Evolutionary conservation across 2,329 filamentous ascomycete genomes (phyloP), one percentile per base, ranked within the genome.

Genomic region (Colletotrichum truncatum): DNA sequence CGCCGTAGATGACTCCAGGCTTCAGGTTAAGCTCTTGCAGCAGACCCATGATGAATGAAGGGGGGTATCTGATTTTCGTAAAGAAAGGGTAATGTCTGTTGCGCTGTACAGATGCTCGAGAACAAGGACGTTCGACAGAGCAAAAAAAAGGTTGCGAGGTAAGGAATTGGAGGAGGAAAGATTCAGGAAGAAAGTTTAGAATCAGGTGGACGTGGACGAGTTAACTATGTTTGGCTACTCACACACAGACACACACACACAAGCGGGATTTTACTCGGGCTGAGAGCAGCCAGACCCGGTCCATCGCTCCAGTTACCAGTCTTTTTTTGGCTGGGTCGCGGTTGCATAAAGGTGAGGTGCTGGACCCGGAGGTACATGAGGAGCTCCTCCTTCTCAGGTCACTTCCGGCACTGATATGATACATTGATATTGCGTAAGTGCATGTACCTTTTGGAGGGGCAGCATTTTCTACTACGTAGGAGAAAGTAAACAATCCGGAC

Each of bases 1-100:
- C 82, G 71, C 83, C 83, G 69, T 84, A 82, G 75, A 85, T 84
- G 77, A 85, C 83, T 70, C 83, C 83, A 67, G 82, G 73, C 80
- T 85, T 85, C 71, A 83, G 80, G 76, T 79, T 83, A 69, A 85
- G 77, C 69, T 82, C 80, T 70, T 72, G 68, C 64, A 73, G 69
- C 57, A 75, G 64, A 68, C 73, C 74, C 73, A 75, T 75, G 38
- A 46, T 74, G 70, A 52, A 59, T 59, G 61, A n/a, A n/a, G 63
- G 36, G 63, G 63, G 63, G 49, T 62, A 52, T 65, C 34, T 56
- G 49, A 16, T 30, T 39, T 18, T 14, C 43, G 21, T 18, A 36
- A 32, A 26, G 30, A 18, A 26, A 46, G 28, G 34, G 60, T 59
- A 43, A 14, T 48, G 48, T 48, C 21, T 63, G 21, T 51, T 62